Base-by-base conservation (phyloP, 371 early-diverging fungal genomes). In the Mucor plumbeus region DNA sequence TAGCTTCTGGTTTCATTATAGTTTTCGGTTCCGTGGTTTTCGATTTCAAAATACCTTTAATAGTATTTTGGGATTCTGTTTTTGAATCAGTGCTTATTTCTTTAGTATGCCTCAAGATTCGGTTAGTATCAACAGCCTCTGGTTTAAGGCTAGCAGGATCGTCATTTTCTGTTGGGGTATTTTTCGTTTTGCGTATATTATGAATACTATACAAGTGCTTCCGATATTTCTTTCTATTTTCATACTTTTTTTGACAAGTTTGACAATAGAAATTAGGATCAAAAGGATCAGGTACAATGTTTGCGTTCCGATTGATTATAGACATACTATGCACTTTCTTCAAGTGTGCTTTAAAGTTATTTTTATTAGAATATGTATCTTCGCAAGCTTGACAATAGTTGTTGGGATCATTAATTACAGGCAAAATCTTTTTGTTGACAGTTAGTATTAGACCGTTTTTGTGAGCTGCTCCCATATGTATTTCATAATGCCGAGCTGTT, bases 191-290 rank as follows among this genome's bases (percentile, higher is more conserved):
- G 21, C 50, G 50, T 21, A 50, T 50, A 11, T 50, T 50, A 26
- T 50, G 50, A 13, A 50, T 50, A 21, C 50, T 50, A 50, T 50
- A 50, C 50, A 55, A 17, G 33, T 55, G 55, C 55, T 34, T 55
- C 10, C 55, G 35, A 35, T 55, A 55, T 13, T 31, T 34, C n/a
- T 31, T 35, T 15, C 31, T 55, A 21, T 31, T 15, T 15, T 6
- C 15, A 35, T 34, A 55, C 17, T 31, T 55, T 7, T 55, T 55
- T 7, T 34, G 34, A 35, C 55, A 55, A n/a, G 55, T 33, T 34
- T 14, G 34, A n/a, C 55, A 55, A 9, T 6, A 34, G n/a, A 55
- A 55, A 7, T 55, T 14, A 33, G 55, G 35, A 15, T 55, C 55
- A n/a, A 7, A n/a, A 0, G 31, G 34, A n/a, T 55, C 55, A 5